These are phyloP conservation scores for Tricholoma terreum DNA, from an alignment of 768 basidiomycete species.

Conservation along the genomic window DNA sequence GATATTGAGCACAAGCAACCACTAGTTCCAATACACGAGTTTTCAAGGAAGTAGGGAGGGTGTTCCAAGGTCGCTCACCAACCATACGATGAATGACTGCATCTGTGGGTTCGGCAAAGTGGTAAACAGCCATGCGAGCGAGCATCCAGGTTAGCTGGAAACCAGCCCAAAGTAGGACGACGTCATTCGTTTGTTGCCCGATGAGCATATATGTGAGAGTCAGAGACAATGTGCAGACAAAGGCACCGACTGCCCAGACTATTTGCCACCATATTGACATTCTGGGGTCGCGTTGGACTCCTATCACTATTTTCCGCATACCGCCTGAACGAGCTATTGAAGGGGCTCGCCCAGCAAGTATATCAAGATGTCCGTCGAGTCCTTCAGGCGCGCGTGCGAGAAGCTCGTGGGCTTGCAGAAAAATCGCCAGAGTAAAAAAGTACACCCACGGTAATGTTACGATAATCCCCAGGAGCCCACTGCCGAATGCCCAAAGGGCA, in stretches of 20 bases:
- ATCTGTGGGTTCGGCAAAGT: background rate
- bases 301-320: background rate
- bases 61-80: background rate
- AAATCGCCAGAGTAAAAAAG: background rate
- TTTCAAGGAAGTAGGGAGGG: background rate
- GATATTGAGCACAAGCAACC: background rate
- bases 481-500: background rate
- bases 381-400: background rate
- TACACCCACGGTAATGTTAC: background rate
- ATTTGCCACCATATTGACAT: constrained; percentile 15
- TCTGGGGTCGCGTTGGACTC: constrained; percentile 9
- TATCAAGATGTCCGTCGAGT: background rate
- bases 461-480: background rate
- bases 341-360: background rate
- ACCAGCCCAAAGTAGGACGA: background rate
- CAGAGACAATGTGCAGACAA: constrained; percentile 16
- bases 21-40: background rate
- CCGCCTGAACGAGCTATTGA: background rate
- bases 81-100: background rate
- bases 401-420: background rate
- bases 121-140: background rate
- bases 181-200: constrained; percentile 1
- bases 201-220: constrained; percentile 20
- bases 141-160: background rate
- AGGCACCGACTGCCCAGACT: constrained; percentile 21